A percentile compares a stretch with the other conserved stretches of the same genome.
These are phyloP conservation scores for Fomitopsis palustris DNA, from an alignment of 1,284 basidiomycete species.

Conservation along the genomic window DNA sequence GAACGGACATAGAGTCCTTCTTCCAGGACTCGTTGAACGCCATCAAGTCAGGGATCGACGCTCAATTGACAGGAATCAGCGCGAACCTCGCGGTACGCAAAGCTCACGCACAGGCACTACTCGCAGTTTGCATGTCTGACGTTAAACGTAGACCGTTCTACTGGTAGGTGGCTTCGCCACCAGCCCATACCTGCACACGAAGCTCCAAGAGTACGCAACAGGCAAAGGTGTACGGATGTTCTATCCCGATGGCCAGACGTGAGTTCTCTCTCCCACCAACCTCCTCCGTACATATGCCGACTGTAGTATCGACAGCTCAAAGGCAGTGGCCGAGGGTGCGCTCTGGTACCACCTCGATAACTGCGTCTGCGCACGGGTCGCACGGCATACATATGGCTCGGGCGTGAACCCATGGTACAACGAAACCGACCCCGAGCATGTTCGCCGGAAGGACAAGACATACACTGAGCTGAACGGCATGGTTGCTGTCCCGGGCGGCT, in stretches of 20 bases:
- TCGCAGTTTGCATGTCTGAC: conserved; percentile 1
- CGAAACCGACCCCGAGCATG: not conserved
- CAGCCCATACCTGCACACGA: not conserved
- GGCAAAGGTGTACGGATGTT: not conserved
- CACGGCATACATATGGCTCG: not conserved
- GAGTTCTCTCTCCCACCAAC: too few relatives aligned
- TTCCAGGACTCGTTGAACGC: conserved; percentile 37
- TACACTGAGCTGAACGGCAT: not conserved
- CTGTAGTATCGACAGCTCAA: not conserved
- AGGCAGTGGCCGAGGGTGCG: not conserved
- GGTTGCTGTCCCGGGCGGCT: too few relatives aligned
- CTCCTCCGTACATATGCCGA: too few relatives aligned
- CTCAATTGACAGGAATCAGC: conserved; percentile 21
- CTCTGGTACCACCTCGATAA: not conserved
- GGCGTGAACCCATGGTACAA: not conserved
- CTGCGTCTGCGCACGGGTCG: not conserved
- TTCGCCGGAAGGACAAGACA: not conserved
- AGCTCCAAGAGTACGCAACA: not conserved
- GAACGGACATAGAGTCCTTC: conserved; percentile 33
- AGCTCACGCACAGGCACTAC: not conserved
- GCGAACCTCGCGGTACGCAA: too few relatives aligned
- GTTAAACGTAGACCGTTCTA: not conserved
- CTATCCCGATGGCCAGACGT: not conserved
- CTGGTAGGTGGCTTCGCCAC: not conserved
- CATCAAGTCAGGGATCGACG: conserved; percentile 30